Percentiles rank a stretch among this genome's conserved stretches.
Conservation (phyloP, 2,329 filamentous ascomycete species). For the Cytospora chrysosperma region DNA sequence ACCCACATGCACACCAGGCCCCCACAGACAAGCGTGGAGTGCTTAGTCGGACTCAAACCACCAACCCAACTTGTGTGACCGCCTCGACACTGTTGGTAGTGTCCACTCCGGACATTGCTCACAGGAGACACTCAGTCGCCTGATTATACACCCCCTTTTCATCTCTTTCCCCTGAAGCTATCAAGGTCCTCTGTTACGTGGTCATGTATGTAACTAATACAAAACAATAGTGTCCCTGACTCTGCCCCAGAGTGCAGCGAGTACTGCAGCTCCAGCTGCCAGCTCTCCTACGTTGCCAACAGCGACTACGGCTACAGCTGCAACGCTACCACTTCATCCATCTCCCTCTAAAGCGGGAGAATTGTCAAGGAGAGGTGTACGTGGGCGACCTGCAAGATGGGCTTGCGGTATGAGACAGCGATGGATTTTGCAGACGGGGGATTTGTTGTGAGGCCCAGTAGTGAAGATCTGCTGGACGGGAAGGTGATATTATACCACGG, state of each 20-base stretch:
- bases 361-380: neutral
- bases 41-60: neutral
- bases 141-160: neutral
- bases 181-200: too few species aligned
- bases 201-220: neutral
- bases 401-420: too few species aligned
- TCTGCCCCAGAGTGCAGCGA: conserved; percentile 6
- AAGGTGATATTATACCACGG: neutral
- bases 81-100: neutral
- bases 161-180: too few species aligned
- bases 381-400: neutral
- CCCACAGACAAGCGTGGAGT: too few species aligned
- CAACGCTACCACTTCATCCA: conserved; percentile 8
- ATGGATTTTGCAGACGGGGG: neutral
- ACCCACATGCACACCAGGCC: neutral
- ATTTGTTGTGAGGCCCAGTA: neutral
- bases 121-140: neutral
- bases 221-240: conserved; percentile 8
- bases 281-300: conserved; percentile 20
- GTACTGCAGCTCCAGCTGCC: conserved; percentile 15
- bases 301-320: conserved; percentile 19
- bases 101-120: neutral
- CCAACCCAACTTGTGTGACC: neutral
- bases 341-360: neutral
- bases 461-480: neutral